Conservation (phyloP, 2,329 filamentous ascomycete genomes). For the Colletotrichum eremochloae region DNA sequence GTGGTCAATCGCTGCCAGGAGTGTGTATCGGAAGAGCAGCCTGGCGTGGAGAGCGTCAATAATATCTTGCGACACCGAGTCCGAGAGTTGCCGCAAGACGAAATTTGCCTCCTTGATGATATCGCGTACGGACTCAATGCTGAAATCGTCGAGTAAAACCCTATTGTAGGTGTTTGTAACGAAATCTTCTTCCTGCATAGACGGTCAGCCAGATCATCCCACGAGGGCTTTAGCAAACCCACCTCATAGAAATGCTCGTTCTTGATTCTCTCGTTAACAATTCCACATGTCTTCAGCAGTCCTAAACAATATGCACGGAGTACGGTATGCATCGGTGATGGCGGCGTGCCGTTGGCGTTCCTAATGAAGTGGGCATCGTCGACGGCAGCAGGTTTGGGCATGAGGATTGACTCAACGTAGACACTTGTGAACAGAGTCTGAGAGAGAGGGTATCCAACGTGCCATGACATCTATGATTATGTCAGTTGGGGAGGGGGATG, state of each 20-base stretch:
- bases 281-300: conserved; percentile 84
- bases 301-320: conserved; percentile 89
- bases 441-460: conserved; percentile 93
- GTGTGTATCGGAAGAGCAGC: conserved; percentile 74
- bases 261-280: conserved; percentile 82
- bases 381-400: conserved; percentile 74
- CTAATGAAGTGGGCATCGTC: conserved; percentile 74
- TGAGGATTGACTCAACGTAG: conserved; percentile 87
- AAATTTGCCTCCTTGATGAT: conserved; percentile 68
- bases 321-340: conserved; percentile 68
- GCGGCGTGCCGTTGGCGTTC: conserved; percentile 44
- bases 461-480: conserved; percentile 85
- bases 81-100: conserved; percentile 60
- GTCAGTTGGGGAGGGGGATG: conserved; percentile 15
- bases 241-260: conserved; percentile 94
- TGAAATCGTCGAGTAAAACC: conserved; percentile 76
- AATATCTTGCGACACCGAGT: conserved; percentile 57
- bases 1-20: conserved; percentile 69
- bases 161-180: conserved; percentile 92
- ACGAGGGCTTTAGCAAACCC: conserved; percentile 44
- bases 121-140: conserved; percentile 66
- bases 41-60: conserved; percentile 72
- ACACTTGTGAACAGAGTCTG: conserved; percentile 95
- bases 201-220: conserved; percentile 5
- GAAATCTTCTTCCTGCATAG: conserved; percentile 92